Base-by-base conservation (phyloP, 2,329 filamentous ascomycete species). In the Aspergillus puulaauensis region DNA sequence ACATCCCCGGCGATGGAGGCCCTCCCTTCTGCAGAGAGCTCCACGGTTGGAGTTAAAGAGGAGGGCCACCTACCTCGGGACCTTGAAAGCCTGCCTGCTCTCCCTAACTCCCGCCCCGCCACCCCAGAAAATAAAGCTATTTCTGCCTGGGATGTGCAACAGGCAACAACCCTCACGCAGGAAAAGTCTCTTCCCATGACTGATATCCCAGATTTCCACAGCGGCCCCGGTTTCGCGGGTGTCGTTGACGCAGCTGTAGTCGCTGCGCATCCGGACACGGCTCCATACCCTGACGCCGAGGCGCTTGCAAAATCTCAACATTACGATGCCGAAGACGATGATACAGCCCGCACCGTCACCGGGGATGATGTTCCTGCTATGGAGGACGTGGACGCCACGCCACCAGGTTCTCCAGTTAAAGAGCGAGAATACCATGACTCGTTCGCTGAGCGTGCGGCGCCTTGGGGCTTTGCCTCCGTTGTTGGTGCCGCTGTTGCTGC, bases 21-120 rank as follows among this genome's bases (percentile, higher is more conserved):
- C 11, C 63, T 74, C 11, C 69, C 71, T 51, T 72, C 71, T 19
- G 64, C 62, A n/a, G 69, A 72, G 54, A 69, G 70, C 2, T 72
- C 73, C 5, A 58, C 63, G 8, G 57, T 73, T 54, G 64, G 66
- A 8, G 61, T 59, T 3, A 68, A 61, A 55, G 64, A 67, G 9
- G 62, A 68, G 12, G 61, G 63, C 48, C 58, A 6, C 23, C 49
- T 48, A 51, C 51, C 69, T 48, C 59, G 61, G 33, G 49, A 59
- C 9, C 31, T 65, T 15, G 58, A 65, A 14, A 48, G 53, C 23
- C 55, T 69, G 11, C 65, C 64, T 17, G 56, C 62, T 1, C 57
- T 64, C 6, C 54, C 62, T 39, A 49, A 61, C 14, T 60, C 55
- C 31, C 58, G 64, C 8, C 61, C 63, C 14, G 55, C 62, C 8